Evolutionary conservation across 306 rosid species (phyloP).

Genomic region (Psophocarpus tetragonolobus): DNA sequence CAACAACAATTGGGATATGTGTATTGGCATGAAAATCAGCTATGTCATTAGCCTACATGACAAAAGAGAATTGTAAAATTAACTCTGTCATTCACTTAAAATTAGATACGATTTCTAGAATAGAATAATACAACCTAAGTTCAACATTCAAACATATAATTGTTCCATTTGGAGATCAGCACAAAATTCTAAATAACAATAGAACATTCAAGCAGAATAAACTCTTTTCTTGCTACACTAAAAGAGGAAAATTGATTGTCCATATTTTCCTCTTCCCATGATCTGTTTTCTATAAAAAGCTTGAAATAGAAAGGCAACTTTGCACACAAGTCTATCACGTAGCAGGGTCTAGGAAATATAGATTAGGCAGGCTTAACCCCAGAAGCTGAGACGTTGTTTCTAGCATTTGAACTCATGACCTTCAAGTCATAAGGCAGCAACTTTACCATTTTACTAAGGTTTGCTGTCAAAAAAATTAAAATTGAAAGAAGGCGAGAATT

Average conservation of each 20-base stretch:
- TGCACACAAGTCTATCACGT: no score
- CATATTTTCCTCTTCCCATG: neutral
- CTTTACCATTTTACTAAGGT: neutral
- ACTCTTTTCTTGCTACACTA: neutral
- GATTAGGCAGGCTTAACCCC: no score
- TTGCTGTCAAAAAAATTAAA: neutral
- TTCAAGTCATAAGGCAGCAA: neutral
- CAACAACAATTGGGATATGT: conserved; percentile 86
- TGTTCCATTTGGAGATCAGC: conserved; percentile 5
- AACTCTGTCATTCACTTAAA: neutral
- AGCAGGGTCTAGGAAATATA: no score
- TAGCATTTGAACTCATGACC: no score
- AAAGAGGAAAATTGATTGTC: neutral
- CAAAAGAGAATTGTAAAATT: conserved; percentile 6
- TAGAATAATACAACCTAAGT: neutral
- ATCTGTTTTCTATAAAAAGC: neutral
- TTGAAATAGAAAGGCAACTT: no score
- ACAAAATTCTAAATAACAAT: neutral
- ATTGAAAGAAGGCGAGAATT: neutral
- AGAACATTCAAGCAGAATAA: neutral
- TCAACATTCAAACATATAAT: conserved; percentile 8
- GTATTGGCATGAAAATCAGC: conserved; percentile 78
- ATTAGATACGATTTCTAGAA: neutral
- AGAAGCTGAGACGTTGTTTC: no score
- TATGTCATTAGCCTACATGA: conserved; percentile 71